Conservation (phyloP, 164 flowering plant genomes). For the Sedum album region DNA sequence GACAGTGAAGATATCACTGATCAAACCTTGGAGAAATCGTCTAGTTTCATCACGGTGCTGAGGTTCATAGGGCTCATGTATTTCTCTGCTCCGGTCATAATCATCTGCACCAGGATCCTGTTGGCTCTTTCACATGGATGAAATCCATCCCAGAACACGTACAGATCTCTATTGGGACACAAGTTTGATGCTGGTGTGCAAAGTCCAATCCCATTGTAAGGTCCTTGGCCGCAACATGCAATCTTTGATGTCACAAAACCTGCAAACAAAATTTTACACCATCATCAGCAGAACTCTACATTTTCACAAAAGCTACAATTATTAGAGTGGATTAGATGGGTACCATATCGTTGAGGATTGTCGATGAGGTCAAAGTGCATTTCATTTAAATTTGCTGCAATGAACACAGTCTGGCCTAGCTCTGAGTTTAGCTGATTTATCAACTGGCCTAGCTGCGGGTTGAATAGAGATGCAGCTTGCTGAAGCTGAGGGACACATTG, state of each 20-base stretch:
- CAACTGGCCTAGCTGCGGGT: slow-evolving; percentile 46
- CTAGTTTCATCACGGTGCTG: slow-evolving; percentile 1
- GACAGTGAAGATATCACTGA: not conserved
- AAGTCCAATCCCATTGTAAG: slow-evolving; percentile 9
- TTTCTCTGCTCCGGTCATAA: not conserved
- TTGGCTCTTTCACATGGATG: slow-evolving; percentile 7
- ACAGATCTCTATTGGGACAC: slow-evolving; percentile 5
- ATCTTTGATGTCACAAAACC: slow-evolving; percentile 9
- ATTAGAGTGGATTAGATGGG: not conserved
- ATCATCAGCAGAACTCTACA: not conserved
- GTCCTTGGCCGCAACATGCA: slow-evolving; percentile 7
- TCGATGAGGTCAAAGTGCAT: slow-evolving; percentile 33
- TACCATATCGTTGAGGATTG: slow-evolving; percentile 42
- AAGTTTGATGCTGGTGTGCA: slow-evolving; percentile 9
- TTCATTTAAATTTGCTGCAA: slow-evolving; percentile 28
- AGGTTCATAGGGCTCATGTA: slow-evolving; percentile 7
- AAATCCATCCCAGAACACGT: slow-evolving; percentile 8
- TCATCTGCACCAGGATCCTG: slow-evolving; percentile 5
- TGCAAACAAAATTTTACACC: not conserved
- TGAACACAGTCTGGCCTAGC: slow-evolving; percentile 31
- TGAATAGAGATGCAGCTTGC: slow-evolving; percentile 38
- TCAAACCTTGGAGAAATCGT: not conserved
- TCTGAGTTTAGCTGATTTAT: slow-evolving; percentile 28
- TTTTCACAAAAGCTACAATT: not conserved
- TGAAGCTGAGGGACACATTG: slow-evolving; percentile 39